Percentiles rank a stretch among this genome's conserved stretches.
Evolutionary conservation across 2,329 filamentous ascomycete genomes (phyloP).

Genomic region (Blumeriella jaapii): DNA sequence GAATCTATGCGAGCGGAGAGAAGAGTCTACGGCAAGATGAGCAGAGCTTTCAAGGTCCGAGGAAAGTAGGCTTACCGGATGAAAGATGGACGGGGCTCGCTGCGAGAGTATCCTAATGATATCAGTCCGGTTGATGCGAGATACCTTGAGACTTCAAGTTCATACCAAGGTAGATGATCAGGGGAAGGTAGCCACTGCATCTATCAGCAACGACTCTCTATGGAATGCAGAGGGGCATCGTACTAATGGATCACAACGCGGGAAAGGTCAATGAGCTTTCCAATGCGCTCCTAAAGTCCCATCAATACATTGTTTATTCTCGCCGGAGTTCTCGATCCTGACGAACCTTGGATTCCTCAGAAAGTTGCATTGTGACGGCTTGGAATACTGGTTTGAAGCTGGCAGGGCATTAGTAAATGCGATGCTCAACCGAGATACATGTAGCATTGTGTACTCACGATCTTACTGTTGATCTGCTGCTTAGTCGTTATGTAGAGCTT

Average conservation of each 20-base stretch:
- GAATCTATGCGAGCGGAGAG: conserved; percentile 48
- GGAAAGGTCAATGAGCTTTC: conserved; percentile 89
- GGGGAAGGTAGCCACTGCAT: conserved; percentile 78
- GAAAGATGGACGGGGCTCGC: conserved; percentile 75
- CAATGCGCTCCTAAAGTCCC: conserved; percentile 74
- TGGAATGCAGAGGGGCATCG: conserved; percentile 25
- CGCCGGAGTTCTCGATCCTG: neutral
- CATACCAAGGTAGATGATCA: conserved; percentile 93
- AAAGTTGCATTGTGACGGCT: conserved; percentile 41
- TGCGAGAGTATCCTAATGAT: conserved; percentile 73
- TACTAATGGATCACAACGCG: conserved; percentile 95
- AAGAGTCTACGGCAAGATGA: conserved; percentile 38
- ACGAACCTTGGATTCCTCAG: conserved; percentile 90
- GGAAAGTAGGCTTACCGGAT: conserved; percentile 43
- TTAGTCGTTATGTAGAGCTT: neutral
- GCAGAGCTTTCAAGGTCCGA: conserved; percentile 2
- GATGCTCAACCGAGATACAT: neutral
- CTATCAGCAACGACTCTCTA: conserved; percentile 26
- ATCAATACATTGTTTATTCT: conserved; percentile 12
- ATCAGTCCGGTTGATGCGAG: conserved; percentile 13
- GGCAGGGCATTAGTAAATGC: conserved; percentile 6
- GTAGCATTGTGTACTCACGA: neutral
- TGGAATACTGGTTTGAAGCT: conserved; percentile 10
- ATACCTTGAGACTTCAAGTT: conserved; percentile 8
- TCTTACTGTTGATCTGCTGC: neutral